Evolutionary conservation across 2,329 filamentous ascomycete genomes (phyloP).

Genomic region (Mycosphaerelloides madeirae): DNA sequence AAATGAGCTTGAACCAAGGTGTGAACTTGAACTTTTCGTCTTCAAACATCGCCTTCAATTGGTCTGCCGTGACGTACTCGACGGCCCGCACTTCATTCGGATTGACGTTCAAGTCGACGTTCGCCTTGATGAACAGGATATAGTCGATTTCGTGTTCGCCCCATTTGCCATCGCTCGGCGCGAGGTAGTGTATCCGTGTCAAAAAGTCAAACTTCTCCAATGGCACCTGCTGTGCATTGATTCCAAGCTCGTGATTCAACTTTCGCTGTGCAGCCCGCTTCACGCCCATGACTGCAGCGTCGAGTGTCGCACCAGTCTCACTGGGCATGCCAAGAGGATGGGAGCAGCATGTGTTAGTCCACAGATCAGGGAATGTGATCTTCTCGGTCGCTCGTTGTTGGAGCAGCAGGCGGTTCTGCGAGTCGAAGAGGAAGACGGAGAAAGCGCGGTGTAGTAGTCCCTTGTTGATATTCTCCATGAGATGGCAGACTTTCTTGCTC

Average conservation of each 20-base stretch:
- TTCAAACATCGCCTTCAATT: slow-evolving; percentile 79
- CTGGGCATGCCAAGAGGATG: slow-evolving; percentile 87
- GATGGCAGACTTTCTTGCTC: slow-evolving; percentile 96
- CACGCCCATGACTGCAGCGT: slow-evolving; percentile 75
- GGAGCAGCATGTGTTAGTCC: slow-evolving; percentile 99
- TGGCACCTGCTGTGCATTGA: slow-evolving; percentile 82
- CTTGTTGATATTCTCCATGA: slow-evolving; percentile 98
- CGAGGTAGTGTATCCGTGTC: slow-evolving; percentile 96
- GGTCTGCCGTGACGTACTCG: slow-evolving; percentile 74
- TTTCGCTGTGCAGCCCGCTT: slow-evolving; percentile 92
- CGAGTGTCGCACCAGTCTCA: slow-evolving; percentile 80
- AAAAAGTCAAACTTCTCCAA: slow-evolving; percentile 89
- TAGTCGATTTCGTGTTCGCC: slow-evolving; percentile 99
- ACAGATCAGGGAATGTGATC: slow-evolving; percentile 99
- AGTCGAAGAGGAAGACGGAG: slow-evolving; percentile 96
- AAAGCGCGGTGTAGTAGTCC: slow-evolving; percentile 95
- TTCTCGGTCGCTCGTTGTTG: slow-evolving; percentile 95
- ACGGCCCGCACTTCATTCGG: slow-evolving; percentile 84
- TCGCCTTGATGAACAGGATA: slow-evolving; percentile 94
- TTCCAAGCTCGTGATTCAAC: slow-evolving; percentile 89
- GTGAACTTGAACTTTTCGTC: slow-evolving; percentile 81
- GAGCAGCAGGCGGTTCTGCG: slow-evolving; percentile 83
- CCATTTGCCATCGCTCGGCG: slow-evolving; percentile 95
- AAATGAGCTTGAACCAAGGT: slow-evolving; percentile 99
- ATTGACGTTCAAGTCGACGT: slow-evolving; percentile 78